Evolutionary conservation across 345 rosid genomes (phyloP).

Genomic region (Aquilaria malaccensis): DNA sequence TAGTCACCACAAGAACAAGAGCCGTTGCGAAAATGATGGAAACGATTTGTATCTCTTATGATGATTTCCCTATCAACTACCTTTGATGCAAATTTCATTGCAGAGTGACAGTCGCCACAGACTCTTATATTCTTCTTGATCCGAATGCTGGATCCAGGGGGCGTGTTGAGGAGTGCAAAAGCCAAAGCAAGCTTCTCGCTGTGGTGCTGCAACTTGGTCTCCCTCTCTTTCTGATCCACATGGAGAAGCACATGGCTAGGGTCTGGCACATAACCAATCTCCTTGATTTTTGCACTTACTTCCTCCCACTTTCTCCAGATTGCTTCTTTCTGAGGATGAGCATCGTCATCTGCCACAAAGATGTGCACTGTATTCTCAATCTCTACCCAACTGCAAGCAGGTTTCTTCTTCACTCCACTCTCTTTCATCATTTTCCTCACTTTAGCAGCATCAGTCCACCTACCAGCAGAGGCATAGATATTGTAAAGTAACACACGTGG

Average conservation of each 20-base stretch:
- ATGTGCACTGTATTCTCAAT: conserved; percentile 30
- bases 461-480: conserved; percentile 44
- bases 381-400: conserved; percentile 56
- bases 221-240: conserved; percentile 41
- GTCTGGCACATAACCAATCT: conserved; percentile 45
- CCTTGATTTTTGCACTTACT: conserved; percentile 31
- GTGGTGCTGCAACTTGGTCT: conserved; percentile 39
- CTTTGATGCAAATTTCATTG: conserved; percentile 41
- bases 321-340: conserved; percentile 33
- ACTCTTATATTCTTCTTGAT: conserved; percentile 56
- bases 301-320: conserved; percentile 37
- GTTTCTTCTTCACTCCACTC: conserved; percentile 40
- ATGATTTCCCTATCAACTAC: conserved; percentile 34
- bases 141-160: conserved; percentile 37
- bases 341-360: conserved; percentile 45
- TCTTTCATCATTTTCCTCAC: conserved; percentile 44
- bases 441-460: conserved; percentile 39
- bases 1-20: conserved; percentile 47
- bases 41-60: conserved; percentile 46
- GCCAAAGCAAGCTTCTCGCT: conserved; percentile 62
- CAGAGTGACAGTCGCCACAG: conserved; percentile 53
- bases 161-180: conserved; percentile 41
- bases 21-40: conserved; percentile 47
- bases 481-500: conserved; percentile 40
- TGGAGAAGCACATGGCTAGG: conserved; percentile 39